Evolutionary conservation across 345 rosid species (phyloP).

Genomic region (Ceriops zippeliana): DNA sequence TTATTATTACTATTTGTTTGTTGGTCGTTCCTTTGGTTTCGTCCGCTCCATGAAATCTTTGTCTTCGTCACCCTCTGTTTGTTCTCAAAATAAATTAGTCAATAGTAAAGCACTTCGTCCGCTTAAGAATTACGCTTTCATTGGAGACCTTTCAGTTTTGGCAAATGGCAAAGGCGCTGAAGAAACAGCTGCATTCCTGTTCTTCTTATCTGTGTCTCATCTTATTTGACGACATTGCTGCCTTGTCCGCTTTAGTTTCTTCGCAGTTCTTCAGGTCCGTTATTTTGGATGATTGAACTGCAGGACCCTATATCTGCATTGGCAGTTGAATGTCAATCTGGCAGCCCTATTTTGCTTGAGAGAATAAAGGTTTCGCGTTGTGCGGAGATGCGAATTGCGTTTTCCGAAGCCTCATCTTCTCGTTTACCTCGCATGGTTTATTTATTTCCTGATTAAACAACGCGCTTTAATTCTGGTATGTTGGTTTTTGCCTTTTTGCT

Average conservation of each 20-base stretch:
- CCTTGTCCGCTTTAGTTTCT: too few species aligned
- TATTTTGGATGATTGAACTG: slow-evolving; percentile 2
- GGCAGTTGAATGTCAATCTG: slow-evolving; percentile 78
- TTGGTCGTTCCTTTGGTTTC: too few species aligned
- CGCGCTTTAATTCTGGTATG: background rate
- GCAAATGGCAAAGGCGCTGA: too few species aligned
- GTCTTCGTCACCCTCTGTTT: too few species aligned
- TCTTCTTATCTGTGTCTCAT: too few species aligned
- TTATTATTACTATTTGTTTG: too few species aligned
- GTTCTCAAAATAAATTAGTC: too few species aligned
- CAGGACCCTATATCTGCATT: slow-evolving; percentile 87
- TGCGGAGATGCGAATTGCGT: slow-evolving; percentile 97
- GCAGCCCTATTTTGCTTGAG: slow-evolving; percentile 83
- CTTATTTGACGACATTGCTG: too few species aligned
- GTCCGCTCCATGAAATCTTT: background rate
- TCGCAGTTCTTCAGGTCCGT: too few species aligned
- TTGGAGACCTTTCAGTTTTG: background rate
- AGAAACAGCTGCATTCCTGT: too few species aligned
- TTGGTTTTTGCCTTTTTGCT: background rate
- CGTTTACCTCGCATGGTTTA: slow-evolving; percentile 69
- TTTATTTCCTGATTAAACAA: background rate
- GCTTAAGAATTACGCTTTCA: too few species aligned
- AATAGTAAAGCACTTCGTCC: too few species aligned
- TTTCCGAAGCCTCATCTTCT: slow-evolving; percentile 90
- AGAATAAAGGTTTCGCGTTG: slow-evolving; percentile 69